Percentiles rank a stretch among this genome's conserved stretches.
These are phyloP conservation scores for Cryptosporidium tyzzeri DNA, from an alignment of 169 alveolate species.

Conservation along the genomic window DNA sequence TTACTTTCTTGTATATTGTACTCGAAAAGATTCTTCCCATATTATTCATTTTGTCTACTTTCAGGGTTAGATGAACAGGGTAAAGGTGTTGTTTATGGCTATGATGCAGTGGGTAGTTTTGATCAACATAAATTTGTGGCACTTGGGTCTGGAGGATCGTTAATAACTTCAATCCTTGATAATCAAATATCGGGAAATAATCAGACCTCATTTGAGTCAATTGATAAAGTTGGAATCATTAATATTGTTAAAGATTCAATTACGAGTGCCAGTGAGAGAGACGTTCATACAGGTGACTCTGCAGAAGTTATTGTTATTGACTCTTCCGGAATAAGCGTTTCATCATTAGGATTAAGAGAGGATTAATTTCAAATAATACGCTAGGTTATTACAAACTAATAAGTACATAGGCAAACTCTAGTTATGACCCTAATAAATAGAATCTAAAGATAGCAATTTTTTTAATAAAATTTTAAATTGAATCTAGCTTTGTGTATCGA, in stretches of 20 bases:
- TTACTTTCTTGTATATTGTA: conserved; percentile 90
- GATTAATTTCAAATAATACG: conserved; percentile 38
- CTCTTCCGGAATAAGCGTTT: conserved; percentile 76
- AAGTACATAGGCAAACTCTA: neutral
- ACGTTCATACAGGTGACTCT: conserved; percentile 92
- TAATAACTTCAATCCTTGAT: conserved; percentile 91
- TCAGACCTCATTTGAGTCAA: conserved; percentile 58
- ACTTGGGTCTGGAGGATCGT: conserved; percentile 91
- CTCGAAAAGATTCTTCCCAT: conserved; percentile 94
- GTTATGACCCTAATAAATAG: neutral
- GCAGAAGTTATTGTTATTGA: conserved; percentile 84
- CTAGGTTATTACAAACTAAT: neutral
- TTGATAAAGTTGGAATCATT: conserved; percentile 83
- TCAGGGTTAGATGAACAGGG: conserved; percentile 90
- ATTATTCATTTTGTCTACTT: conserved; percentile 91
- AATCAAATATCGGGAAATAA: conserved; percentile 75
- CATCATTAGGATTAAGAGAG: conserved; percentile 74
- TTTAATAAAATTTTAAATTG: neutral
- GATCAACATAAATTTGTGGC: conserved; percentile 89
- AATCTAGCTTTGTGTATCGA: neutral
- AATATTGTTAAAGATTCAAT: conserved; percentile 91
- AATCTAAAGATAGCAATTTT: neutral
- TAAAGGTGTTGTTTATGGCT: conserved; percentile 89
- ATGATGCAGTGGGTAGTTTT: conserved; percentile 94
- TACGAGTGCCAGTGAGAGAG: conserved; percentile 93